Evolutionary conservation across 805 yeast species (phyloP), one percentile per base, ranked within the genome.

Genomic region (Nakazawaea sp.): DNA sequence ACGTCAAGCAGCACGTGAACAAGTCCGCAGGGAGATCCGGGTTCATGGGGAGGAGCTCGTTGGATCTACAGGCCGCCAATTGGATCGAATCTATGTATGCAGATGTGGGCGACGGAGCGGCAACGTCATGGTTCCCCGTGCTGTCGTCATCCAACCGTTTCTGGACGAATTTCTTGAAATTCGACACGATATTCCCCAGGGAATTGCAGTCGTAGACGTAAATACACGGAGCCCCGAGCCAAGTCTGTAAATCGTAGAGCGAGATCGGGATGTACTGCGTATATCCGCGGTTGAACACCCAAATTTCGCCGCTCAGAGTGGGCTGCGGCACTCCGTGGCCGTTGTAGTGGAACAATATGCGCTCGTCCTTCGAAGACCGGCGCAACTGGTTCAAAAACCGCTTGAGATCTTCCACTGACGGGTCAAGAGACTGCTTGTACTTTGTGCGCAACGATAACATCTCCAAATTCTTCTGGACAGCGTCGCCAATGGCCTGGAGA

Each of bases 271-370:
- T 92, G 56, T 92, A 92, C 61, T 92, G 98, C 1, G 98, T 92
- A 56, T 89, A 92, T 1, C 96, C 96, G 47, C 97, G 68, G 58
- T 92, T 92, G 64, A 92, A 92, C 9, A 92, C 97, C 98, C 98
- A 92, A 19, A 92, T 86, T 53, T 92, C 98, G 18, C 98, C 98
- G 32, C 89, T 77, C 25, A 87, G 78, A 0, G 98, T 92, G 0
- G 98, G 97, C 50, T 87, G 87, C 0, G 98, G 98, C 2, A 92
- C 98, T 18, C 98, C 98, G 54, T 92, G 98, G 5, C 98, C 98
- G 50, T 92, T 92, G 56, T 92, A 92, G 56, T 92, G 97, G 56
- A 92, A 90, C 37, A 92, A 57, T 8, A 90, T 83, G 42, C 98
- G 69, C 55, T 90, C 97, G 44, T 90, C 97, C 52, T 89, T 86